These are phyloP conservation scores for Dimocarpus longan DNA, from an alignment of 345 rosid genomes.

Conservation along the genomic window DNA sequence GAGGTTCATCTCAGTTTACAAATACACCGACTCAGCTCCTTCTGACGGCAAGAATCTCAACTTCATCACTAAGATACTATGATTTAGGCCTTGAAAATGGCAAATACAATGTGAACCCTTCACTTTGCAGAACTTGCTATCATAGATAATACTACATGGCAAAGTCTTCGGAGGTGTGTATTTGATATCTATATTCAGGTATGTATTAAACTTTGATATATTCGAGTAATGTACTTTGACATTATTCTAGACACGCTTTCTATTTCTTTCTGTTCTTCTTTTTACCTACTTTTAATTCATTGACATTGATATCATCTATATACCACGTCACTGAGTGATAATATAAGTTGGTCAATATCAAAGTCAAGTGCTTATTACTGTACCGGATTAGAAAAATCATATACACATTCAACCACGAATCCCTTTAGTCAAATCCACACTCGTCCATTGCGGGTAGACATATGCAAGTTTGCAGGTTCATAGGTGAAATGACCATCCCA, in stretches of 20 bases:
- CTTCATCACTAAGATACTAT: conserved; percentile 77
- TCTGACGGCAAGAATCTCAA: conserved; percentile 64
- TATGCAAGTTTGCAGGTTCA: too few relatives aligned
- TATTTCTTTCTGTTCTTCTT: neutral
- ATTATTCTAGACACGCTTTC: too few relatives aligned
- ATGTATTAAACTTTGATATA: neutral
- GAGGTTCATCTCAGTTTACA: conserved; percentile 32
- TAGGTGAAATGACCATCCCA: too few relatives aligned
- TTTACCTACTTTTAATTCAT: neutral
- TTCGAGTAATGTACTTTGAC: too few relatives aligned
- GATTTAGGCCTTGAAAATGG: conserved; percentile 86
- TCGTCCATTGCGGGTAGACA: too few relatives aligned
- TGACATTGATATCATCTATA: neutral
- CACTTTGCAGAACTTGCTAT: conserved; percentile 50
- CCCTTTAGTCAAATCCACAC: too few relatives aligned
- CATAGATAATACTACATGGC: conserved; percentile 29
- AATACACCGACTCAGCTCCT: conserved; percentile 42
- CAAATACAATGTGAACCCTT: conserved; percentile 54
- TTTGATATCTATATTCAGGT: conserved; percentile 64
- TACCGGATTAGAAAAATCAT: neutral
- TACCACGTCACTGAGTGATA: too few relatives aligned
- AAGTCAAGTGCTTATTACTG: neutral
- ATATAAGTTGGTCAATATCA: neutral
- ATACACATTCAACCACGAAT: too few relatives aligned
- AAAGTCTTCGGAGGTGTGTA: conserved; percentile 48